Evolutionary conservation across 202 grass and related monocot genomes (phyloP), one percentile per base, ranked within the genome.

Genomic region (Panicum hallii): DNA sequence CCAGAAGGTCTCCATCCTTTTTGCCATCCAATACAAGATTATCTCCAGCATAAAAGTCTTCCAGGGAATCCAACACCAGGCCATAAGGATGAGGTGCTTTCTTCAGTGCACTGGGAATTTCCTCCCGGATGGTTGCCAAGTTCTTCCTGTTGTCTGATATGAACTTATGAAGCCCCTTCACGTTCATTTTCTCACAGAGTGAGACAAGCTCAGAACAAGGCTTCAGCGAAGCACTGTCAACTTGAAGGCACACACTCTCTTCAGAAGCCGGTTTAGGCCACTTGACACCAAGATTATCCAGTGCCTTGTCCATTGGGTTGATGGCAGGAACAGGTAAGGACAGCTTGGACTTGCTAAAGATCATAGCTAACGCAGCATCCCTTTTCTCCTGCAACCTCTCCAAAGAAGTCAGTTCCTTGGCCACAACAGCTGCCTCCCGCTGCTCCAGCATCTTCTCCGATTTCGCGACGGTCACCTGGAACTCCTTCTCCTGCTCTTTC

Each of bases 61-160:
- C 92, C 20, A 98, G 45, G 11, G 89, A 92, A 82, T 92, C 86
- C 75, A 98, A 64, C 53, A 95, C 93, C 32, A 98, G 62, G 34
- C 32, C 73, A 45, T 87, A 98, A 3, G 96, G 93, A 90, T 95
- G 65, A 19, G 76, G 58, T 54, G 81, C 86, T 75, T 88, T 73
- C 87, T 81, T 91, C 41, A 98, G 83, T 82, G 93, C 96, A 76
- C 69, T 49, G 4, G 93, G 96, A 23, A 98, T 93, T 87, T 98
- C 91, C 61, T 98, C 96, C 23, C 95, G 96, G 30, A 98, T 98
- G 28, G 82, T 66, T 20, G 89, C 87, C 63, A 98, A 70, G 76
- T 98, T 94, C 75, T 98, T 98, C 11, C 93, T 88, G 68, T 98
- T 95, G 70, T 95, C 88, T 7, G 96, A 98, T 82, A 98, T 94